These are phyloP conservation scores for Blastobotrys mokoenaii DNA, from an alignment of 805 yeast species.

Conservation along the genomic window DNA sequence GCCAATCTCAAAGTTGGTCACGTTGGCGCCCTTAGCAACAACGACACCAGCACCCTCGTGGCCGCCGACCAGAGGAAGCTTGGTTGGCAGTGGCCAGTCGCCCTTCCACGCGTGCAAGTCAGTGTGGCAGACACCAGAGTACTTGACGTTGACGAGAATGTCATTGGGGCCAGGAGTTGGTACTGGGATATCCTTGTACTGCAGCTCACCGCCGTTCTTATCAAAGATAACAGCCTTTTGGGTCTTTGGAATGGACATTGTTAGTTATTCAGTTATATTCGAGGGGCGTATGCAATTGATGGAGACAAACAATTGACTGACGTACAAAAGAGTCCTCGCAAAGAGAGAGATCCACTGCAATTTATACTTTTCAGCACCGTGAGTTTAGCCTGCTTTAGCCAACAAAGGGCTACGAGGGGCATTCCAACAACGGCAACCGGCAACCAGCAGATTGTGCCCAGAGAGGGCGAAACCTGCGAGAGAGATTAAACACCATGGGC, in stretches of 20 bases:
- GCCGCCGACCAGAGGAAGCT: slow-evolving; percentile 76
- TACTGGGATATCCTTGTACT: slow-evolving; percentile 68
- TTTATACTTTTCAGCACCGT: not conserved
- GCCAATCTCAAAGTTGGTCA: slow-evolving; percentile 64
- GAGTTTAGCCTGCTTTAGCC: not conserved
- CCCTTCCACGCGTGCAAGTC: slow-evolving; percentile 93
- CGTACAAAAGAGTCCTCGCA: not conserved
- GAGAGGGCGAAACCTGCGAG: too few species aligned
- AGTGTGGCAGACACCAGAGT: slow-evolving; percentile 91
- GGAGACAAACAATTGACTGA: not conserved
- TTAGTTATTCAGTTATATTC: not conserved
- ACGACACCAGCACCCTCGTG: slow-evolving; percentile 88
- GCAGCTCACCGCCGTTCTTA: slow-evolving; percentile 53
- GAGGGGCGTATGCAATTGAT: not conserved
- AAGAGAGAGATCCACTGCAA: not conserved
- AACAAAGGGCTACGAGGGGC: not conserved
- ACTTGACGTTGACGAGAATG: slow-evolving; percentile 70
- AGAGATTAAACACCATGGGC: too few species aligned
- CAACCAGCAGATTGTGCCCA: too few species aligned
- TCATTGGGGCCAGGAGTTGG: slow-evolving; percentile 73
- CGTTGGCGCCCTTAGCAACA: slow-evolving; percentile 65
- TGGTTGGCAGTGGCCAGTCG: slow-evolving; percentile 78
- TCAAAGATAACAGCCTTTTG: slow-evolving; percentile 69
- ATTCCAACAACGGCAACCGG: too few species aligned
- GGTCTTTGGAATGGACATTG: slow-evolving; percentile 42